Base-by-base conservation (phyloP, 768 basidiomycete genomes). In the Lactarius psammicola region DNA sequence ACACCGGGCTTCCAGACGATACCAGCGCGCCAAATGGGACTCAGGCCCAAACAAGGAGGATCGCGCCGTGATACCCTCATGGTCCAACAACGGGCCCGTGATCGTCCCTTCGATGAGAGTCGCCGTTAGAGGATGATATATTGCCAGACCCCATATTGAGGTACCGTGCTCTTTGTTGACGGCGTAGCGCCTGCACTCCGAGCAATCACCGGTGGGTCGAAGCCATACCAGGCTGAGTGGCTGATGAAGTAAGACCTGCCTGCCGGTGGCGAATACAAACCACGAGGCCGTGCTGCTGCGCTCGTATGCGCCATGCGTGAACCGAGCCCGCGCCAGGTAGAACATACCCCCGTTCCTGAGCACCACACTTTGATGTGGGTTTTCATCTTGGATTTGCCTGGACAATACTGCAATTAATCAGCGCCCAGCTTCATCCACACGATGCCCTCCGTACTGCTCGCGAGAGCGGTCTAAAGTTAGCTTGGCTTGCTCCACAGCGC, bases 151-250 rank as follows among this genome's bases (percentile, higher is more conserved):
- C n/a, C 5, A 49, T 49, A 13, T 46, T 23, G 44, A 20, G 46
- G 40, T 40, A 40, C 59, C 13, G 40, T 15, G n/a, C 31, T n/a
- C 46, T 15, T 20, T 10, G 23, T 46, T 17, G 31, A 49, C 46
- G 44, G 59, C 59, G 44, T 60, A 49, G 59, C 44, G 59, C 44
- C 59, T 34, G 15, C 13, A 33, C 13, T 44, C 18, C 46, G n/a
- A 13, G n/a, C 8, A 49, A 49, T 49, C 44, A 20, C 15, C 33
- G n/a, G 23, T 26, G 23, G 23, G 11, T 15, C 46, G 13, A 49
- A 13, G n/a, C n/a, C 10, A 49, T 49, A 13, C 4, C 46, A 13
- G 11, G 46, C 46, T 49, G 23, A 10, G 10, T 26, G 10, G 46
- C 46, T 26, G 10, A 49, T 49, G 46, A n/a, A 49, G n/a, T 49